These are phyloP conservation scores for Diaporthe citriasiana DNA, from an alignment of 2,329 filamentous ascomycete genomes.

Conservation along the genomic window DNA sequence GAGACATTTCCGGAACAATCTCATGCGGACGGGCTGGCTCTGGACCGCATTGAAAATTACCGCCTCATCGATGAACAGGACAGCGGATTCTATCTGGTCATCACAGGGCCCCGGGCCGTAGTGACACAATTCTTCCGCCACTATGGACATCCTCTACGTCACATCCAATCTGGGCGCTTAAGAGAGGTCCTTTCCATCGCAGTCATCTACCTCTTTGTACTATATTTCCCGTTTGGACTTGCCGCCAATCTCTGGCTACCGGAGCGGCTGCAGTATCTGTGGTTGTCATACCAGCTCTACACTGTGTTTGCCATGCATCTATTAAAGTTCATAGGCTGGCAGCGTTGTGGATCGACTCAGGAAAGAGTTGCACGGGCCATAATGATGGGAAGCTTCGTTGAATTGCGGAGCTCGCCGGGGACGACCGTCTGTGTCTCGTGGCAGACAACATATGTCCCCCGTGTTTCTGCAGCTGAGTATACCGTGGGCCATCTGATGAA, in stretches of 20 bases:
- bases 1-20: not conserved
- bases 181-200: constrained; percentile 2
- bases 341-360: not conserved
- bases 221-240: not conserved
- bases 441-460: not conserved
- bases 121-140: constrained; percentile 11
- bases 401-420: not conserved
- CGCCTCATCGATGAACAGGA: not conserved
- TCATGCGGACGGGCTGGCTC: not conserved
- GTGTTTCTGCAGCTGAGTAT: not conserved
- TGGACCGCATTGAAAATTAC: not conserved
- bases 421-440: not conserved
- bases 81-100: not conserved
- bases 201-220: not conserved
- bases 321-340: not conserved
- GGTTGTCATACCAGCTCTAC: constrained; percentile 15
- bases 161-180: not conserved
- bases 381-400: not conserved
- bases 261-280: not conserved
- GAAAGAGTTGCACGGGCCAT: not conserved
- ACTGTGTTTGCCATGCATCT: constrained; percentile 1
- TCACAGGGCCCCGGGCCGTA: constrained; percentile 1
- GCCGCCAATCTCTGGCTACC: not conserved
- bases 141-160: not conserved
- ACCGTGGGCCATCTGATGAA: not conserved